Base-by-base conservation (phyloP, 2,329 filamentous ascomycete genomes). In the Trichoderma asperellum region DNA sequence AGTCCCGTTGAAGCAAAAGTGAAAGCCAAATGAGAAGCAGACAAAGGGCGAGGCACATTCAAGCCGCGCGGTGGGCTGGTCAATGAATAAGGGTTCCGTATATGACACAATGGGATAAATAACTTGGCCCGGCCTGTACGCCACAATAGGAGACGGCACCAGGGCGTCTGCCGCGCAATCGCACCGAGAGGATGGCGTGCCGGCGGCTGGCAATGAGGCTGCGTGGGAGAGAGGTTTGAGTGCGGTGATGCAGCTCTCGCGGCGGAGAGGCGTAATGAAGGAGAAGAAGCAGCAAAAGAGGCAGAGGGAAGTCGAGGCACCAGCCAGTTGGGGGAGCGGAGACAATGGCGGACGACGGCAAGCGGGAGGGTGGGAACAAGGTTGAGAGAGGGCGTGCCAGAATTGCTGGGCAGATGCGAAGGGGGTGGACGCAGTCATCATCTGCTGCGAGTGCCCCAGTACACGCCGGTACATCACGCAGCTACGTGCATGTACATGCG, bases 341-440 rank as follows among this genome's bases (percentile, higher is more conserved):
- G 76, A 76, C 74, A 74, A 74, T 77, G 74, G 75, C 73, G 75
- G 75, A 76, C 74, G 72, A 63, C 68, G 73, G 73, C 71, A 73
- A 74, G 72, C 72, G 73, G 75, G 74, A 72, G 73, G 74, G 75
- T 76, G 73, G 69, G 65, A 64, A 68, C 65, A 63, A 27, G 68
- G 56, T 27, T 34, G 40, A 56, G 68, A 61, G 58, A 67, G 68
- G 67, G 58, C 53, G 67, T 69, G 58, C 27, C 18, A 6, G 16
- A 7, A n/a, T 18, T n/a, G 40, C 40, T 43, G 40, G 40, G 40
- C 40, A 43, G 40, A 43, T n/a, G 40, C 16, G 40, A 43, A 18
- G 40, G 40, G 40, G 40, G 40, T 43, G 53, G 37, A n/a, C 34
- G 55, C 29, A 16, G 29, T n/a, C 40, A 59, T 47, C 62, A 56